Percentiles rank a stretch among this genome's conserved stretches.
Evolutionary conservation across 805 yeast genomes (phyloP).

Genomic region (Danielozyma ontarioensis): DNA sequence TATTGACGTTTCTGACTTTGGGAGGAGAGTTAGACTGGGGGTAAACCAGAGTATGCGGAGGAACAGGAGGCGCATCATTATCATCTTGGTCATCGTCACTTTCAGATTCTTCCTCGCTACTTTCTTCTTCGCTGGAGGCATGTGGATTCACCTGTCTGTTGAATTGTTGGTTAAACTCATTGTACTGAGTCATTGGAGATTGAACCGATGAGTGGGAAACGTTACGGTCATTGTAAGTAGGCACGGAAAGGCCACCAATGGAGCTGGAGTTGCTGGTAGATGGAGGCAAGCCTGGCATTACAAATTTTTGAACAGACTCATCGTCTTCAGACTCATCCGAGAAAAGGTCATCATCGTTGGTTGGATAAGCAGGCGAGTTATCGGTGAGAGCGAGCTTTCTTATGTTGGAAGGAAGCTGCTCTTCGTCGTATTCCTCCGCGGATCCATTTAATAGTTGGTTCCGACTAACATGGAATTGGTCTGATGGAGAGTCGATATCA

Average conservation of each 20-base stretch:
- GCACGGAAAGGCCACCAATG: constrained; percentile 16
- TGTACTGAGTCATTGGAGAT: constrained; percentile 39
- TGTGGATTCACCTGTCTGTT: constrained; percentile 13
- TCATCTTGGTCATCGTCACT: constrained; percentile 10
- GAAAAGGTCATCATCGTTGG: constrained; percentile 31
- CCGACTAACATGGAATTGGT: constrained; percentile 30
- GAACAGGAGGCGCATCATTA: constrained; percentile 17
- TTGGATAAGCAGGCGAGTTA: constrained; percentile 27
- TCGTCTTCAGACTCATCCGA: constrained; percentile 27
- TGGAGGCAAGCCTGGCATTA: not conserved
- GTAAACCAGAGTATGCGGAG: constrained; percentile 5
- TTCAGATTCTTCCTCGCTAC: constrained; percentile 7
- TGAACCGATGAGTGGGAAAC: constrained; percentile 34
- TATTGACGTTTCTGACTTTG: constrained; percentile 2
- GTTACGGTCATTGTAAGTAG: constrained; percentile 21
- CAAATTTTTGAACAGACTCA: constrained; percentile 9
- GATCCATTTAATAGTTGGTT: constrained; percentile 33
- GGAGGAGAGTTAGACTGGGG: constrained; percentile 1
- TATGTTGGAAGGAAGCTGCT: constrained; percentile 26
- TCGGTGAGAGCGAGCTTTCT: constrained; percentile 22
- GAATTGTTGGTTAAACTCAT: constrained; percentile 37
- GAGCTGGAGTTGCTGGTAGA: constrained; percentile 1
- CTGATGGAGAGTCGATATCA: constrained; percentile 35
- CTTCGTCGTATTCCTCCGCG: constrained; percentile 29
- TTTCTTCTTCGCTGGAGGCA: constrained; percentile 1